Percentiles rank a stretch among this genome's conserved stretches.
These are phyloP conservation scores for Dentipellis sp. DNA, from an alignment of 768 basidiomycete species.

Conservation along the genomic window DNA sequence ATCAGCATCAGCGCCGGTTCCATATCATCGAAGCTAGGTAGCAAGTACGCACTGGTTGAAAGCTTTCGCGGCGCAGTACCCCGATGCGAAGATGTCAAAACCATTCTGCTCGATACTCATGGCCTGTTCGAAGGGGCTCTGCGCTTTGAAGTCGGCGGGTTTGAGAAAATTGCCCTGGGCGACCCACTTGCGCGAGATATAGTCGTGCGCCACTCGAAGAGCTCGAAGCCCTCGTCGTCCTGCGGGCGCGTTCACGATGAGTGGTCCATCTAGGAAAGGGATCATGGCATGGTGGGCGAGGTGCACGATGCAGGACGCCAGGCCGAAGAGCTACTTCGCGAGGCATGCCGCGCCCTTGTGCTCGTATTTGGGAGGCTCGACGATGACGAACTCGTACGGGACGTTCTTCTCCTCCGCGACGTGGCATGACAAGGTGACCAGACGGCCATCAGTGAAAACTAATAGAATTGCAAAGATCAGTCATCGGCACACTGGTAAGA, in stretches of 20 bases:
- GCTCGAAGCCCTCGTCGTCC: slow-evolving; percentile 50
- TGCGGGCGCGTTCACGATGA: too few relatives aligned
- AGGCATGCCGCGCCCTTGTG: slow-evolving; percentile 38
- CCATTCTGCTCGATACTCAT: slow-evolving; percentile 41
- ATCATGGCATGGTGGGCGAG: slow-evolving; percentile 1
- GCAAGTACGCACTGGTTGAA: slow-evolving; percentile 43
- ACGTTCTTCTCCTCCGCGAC: slow-evolving; percentile 48
- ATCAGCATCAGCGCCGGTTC: too few relatives aligned
- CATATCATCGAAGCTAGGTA: too few relatives aligned
- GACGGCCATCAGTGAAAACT: too few relatives aligned
- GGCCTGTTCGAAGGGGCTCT: slow-evolving; percentile 33
- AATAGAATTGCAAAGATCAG: too few relatives aligned
- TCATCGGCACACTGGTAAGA: too few relatives aligned
- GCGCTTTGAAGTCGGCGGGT: slow-evolving; percentile 30
- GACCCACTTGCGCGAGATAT: slow-evolving; percentile 43
- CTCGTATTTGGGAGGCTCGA: slow-evolving; percentile 34
- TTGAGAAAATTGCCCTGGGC: slow-evolving; percentile 37
- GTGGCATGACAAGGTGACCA: too few relatives aligned
- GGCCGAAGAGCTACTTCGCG: slow-evolving; percentile 53
- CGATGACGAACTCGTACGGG: slow-evolving; percentile 38
- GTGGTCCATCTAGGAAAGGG: too few relatives aligned
- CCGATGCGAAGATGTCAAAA: slow-evolving; percentile 40
- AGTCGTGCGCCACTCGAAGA: slow-evolving; percentile 60
- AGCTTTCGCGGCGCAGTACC: slow-evolving; percentile 36
- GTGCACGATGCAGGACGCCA: slow-evolving; percentile 46